Evolutionary conservation across 1,284 basidiomycete genomes (phyloP).

Genomic region (Austroboletus novae-zelandiae): DNA sequence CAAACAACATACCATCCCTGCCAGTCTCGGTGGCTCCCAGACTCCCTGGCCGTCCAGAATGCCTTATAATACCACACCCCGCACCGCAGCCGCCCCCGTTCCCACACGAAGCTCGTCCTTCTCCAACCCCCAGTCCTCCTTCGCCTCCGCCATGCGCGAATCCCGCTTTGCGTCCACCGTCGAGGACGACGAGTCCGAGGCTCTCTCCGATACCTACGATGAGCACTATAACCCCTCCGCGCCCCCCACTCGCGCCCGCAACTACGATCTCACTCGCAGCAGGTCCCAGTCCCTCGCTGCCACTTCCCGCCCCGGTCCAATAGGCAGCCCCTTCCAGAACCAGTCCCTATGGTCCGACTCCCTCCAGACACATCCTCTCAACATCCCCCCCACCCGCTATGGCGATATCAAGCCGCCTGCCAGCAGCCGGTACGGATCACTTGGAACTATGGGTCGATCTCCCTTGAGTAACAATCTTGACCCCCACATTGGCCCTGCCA

Average conservation of each 20-base stretch:
- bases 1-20: conserved; percentile 47
- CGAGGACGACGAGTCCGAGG: conserved; percentile 72
- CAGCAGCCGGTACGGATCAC: conserved; percentile 61
- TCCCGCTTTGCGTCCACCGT: conserved; percentile 62
- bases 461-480: conserved; percentile 43
- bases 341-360: conserved; percentile 53
- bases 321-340: conserved; percentile 43
- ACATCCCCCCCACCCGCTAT: conserved; percentile 51
- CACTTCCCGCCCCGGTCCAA: conserved; percentile 49
- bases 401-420: conserved; percentile 61
- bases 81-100: conserved; percentile 39
- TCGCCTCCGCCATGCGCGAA: conserved; percentile 63
- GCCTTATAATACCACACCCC: conserved; percentile 35
- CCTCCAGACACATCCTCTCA: conserved; percentile 47
- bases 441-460: conserved; percentile 55
- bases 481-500: conserved; percentile 43
- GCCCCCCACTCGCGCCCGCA: conserved; percentile 47
- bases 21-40: conserved; percentile 42
- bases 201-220: conserved; percentile 52
- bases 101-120: conserved; percentile 67
- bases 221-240: conserved; percentile 46
- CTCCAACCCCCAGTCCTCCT: conserved; percentile 52
- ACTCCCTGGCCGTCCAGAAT: conserved; percentile 43
- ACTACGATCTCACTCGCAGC: conserved; percentile 64
- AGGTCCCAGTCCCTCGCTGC: conserved; percentile 73